These are phyloP conservation scores for Suhomyces chickasaworum DNA, from an alignment of 1,139 yeast genomes.

Conservation along the genomic window DNA sequence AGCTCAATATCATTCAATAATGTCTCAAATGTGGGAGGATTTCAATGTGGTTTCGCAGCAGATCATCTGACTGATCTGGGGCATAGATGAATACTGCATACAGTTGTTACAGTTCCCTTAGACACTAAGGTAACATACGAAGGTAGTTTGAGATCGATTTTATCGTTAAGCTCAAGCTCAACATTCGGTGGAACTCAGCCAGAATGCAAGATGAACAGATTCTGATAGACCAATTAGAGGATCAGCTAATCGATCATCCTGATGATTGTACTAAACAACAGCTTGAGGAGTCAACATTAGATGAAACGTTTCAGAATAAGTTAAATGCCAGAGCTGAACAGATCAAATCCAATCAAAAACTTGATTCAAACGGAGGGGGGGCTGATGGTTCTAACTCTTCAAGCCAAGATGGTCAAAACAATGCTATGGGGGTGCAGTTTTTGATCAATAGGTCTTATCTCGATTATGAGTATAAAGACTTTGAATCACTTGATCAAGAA, in stretches of 20 bases:
- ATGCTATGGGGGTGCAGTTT: conserved; percentile 26
- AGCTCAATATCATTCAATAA: no score
- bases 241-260: conserved; percentile 50
- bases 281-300: conserved; percentile 35
- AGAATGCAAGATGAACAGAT: conserved; percentile 39
- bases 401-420: background rate
- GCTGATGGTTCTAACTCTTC: conserved; percentile 2
- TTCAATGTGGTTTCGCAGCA: background rate
- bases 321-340: conserved; percentile 50
- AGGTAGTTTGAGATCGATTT: background rate
- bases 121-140: conserved; percentile 4
- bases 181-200: background rate
- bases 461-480: conserved; percentile 49
- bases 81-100: background rate
- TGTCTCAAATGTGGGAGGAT: no score
- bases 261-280: conserved; percentile 40
- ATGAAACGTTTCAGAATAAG: conserved; percentile 49
- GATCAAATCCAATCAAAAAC: conserved; percentile 24
- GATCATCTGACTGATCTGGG: conserved; percentile 1
- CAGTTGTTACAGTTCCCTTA: background rate
- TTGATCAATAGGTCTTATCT: conserved; percentile 41
- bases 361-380: conserved; percentile 5
- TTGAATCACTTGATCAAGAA: conserved; percentile 45
- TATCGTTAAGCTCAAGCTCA: background rate
- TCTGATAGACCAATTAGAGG: conserved; percentile 50